These are phyloP conservation scores for Xylona heveae DNA, from an alignment of 495 filamentous ascomycete genomes.

Conservation along the genomic window DNA sequence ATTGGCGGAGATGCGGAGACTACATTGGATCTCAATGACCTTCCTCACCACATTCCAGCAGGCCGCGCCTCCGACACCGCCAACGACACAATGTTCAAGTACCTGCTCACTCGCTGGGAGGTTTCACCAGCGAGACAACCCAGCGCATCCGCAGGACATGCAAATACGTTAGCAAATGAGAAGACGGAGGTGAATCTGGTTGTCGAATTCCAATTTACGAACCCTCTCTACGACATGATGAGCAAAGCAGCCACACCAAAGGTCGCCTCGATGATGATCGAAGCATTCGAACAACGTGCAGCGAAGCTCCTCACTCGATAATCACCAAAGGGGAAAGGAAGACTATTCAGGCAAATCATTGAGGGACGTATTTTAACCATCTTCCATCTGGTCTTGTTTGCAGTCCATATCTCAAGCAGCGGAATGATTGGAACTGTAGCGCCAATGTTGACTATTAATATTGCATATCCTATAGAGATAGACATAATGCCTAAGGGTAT, in stretches of 20 bases:
- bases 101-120: conserved; percentile 59
- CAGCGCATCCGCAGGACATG: not conserved
- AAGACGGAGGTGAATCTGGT: conserved; percentile 52
- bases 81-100: conserved; percentile 64
- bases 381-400: too few relatives aligned
- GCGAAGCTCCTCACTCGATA: conserved; percentile 34
- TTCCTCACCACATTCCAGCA: conserved; percentile 21
- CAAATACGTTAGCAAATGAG: conserved; percentile 4
- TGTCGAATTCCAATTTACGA: conserved; percentile 65
- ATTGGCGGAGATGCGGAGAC: conserved; percentile 36
- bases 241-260: conserved; percentile 63
- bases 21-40: conserved; percentile 16
- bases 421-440: too few relatives aligned
- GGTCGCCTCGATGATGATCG: conserved; percentile 72
- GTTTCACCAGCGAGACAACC: conserved; percentile 17
- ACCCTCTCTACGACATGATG: conserved; percentile 60
- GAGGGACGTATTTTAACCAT: too few relatives aligned
- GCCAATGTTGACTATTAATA: too few relatives aligned
- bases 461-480: too few relatives aligned
- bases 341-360: too few relatives aligned
- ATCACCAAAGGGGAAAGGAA: too few relatives aligned
- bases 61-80: too few relatives aligned
- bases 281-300: conserved; percentile 75
- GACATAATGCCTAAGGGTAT: too few relatives aligned
- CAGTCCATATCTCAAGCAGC: too few relatives aligned